These are phyloP conservation scores for Candida ascalaphidarum DNA, from an alignment of 805 yeast genomes.

Conservation along the genomic window DNA sequence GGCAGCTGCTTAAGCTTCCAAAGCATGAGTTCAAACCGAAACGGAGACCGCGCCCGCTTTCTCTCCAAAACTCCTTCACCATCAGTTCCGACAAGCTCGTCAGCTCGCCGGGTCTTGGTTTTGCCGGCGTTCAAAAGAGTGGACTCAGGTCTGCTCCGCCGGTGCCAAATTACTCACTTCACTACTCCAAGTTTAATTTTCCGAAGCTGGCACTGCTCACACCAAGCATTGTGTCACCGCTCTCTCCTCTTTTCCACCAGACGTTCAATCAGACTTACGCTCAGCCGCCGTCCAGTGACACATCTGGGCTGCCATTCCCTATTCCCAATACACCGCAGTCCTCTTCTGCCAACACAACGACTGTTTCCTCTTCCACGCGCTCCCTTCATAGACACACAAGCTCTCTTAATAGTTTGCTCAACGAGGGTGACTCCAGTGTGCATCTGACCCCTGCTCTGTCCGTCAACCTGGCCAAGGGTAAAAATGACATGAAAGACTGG, in stretches of 20 bases:
- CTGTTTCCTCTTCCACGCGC: too few relatives aligned
- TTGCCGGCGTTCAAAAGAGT: constrained; percentile 10
- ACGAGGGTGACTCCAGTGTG: too few relatives aligned
- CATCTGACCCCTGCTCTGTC: constrained; percentile 2
- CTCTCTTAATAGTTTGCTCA: too few relatives aligned
- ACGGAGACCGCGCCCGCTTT: constrained; percentile 30
- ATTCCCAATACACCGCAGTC: too few relatives aligned
- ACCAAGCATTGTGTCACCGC: constrained; percentile 26
- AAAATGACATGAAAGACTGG: constrained; percentile 13
- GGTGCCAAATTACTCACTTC: constrained; percentile 7
- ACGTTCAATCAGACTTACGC: constrained; percentile 14
- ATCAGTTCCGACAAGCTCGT: constrained; percentile 2
- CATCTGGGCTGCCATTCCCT: too few relatives aligned
- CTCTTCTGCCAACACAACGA: too few relatives aligned
- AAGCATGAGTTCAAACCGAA: constrained; percentile 25
- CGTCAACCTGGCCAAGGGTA: background rate
- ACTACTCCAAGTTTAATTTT: too few relatives aligned
- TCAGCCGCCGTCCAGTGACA: too few relatives aligned
- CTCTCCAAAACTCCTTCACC: constrained; percentile 26
- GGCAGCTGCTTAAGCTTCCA: constrained; percentile 11
- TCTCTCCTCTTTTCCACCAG: constrained; percentile 33
- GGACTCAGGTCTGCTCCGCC: constrained; percentile 22
- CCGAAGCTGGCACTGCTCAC: constrained; percentile 8
- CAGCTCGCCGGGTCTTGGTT: constrained; percentile 1
- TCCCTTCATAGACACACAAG: too few relatives aligned